phyloP scores from a whole-genome alignment of 2,329 filamentous ascomycete genomes.

The Penicillium occitanis region DNA sequence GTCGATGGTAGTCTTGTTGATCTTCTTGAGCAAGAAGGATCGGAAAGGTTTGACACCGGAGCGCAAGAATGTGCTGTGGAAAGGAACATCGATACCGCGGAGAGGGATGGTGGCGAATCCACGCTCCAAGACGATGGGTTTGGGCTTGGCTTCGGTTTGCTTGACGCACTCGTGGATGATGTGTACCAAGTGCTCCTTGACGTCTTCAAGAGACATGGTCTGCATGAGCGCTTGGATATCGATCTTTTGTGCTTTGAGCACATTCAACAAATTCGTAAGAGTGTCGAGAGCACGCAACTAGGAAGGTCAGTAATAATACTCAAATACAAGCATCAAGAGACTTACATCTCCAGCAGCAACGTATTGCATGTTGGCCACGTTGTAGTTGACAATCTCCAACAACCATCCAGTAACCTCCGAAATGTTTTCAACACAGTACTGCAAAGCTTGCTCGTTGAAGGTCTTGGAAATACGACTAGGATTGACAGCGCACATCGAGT shows the following conservation, averaged over 20 bases:
- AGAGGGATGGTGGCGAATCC: constrained; percentile 97
- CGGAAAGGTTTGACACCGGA: constrained; percentile 99
- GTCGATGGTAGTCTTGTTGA: constrained; percentile 98
- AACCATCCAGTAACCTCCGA: constrained; percentile 92
- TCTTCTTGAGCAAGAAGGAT: constrained; percentile 98
- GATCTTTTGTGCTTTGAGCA: constrained; percentile 93
- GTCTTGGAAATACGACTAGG: constrained; percentile 97
- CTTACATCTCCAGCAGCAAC: constrained; percentile 64
- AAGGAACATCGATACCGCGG: constrained; percentile 95
- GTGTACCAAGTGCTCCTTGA: constrained; percentile 82
- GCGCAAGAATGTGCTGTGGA: constrained; percentile 97
- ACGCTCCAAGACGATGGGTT: constrained; percentile 84
- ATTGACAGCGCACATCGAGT: constrained; percentile 99
- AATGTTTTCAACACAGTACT: constrained; percentile 96
- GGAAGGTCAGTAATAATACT: constrained; percentile 20
- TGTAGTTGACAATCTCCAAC: constrained; percentile 97
- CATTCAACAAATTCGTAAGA: constrained; percentile 81
- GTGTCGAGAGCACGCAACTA: constrained; percentile 63
- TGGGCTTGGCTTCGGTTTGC: constrained; percentile 83
- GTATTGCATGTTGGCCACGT: constrained; percentile 70
- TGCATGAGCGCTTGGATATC: constrained; percentile 92
- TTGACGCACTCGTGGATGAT: constrained; percentile 89
- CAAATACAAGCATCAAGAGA: constrained; percentile 11
- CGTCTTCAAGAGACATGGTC: constrained; percentile 80
- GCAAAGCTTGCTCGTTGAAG: constrained; percentile 95